These are phyloP conservation scores for Curvularia spicifera DNA, from an alignment of 2,329 filamentous ascomycete species.

Conservation along the genomic window DNA sequence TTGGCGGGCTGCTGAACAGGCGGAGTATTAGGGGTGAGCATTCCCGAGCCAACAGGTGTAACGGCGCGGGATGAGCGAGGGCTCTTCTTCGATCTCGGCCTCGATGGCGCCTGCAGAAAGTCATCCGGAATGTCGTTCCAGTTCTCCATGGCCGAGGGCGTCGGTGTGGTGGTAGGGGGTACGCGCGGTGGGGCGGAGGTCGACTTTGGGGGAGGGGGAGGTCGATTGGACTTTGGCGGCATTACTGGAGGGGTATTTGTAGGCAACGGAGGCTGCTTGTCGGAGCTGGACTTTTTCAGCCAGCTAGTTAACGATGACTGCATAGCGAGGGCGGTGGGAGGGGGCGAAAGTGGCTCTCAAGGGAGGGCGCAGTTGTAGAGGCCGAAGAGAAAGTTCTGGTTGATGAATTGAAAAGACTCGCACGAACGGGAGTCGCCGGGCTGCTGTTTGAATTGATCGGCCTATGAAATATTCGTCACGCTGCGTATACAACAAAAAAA, in stretches of 20 bases:
- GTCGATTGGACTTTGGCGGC: conserved; percentile 16
- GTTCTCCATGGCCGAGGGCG: conserved; percentile 29
- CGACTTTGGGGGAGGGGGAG: conserved; percentile 31
- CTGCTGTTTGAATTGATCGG: background rate
- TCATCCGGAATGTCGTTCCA: conserved; percentile 41
- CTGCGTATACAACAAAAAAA: background rate
- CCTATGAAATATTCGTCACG: too few relatives aligned
- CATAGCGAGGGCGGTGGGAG: conserved; percentile 27
- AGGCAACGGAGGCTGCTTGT: conserved; percentile 31
- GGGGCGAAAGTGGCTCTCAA: conserved; percentile 4
- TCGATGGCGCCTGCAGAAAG: conserved; percentile 33
- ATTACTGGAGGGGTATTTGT: conserved; percentile 10
- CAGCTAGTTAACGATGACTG: conserved; percentile 57
- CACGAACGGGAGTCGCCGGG: background rate
- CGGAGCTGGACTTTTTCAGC: conserved; percentile 54
- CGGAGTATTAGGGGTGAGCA: conserved; percentile 23
- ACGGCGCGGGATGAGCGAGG: conserved; percentile 28
- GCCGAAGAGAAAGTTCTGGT: background rate
- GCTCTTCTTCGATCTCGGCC: conserved; percentile 35
- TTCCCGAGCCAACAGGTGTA: conserved; percentile 28
- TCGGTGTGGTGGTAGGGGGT: conserved; percentile 23
- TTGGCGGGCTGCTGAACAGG: conserved; percentile 16
- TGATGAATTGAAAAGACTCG: background rate
- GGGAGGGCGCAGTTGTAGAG: background rate
- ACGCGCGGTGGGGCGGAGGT: conserved; percentile 26